Conservation (phyloP, 345 rosid species). For the Eucalyptus melliodora region DNA sequence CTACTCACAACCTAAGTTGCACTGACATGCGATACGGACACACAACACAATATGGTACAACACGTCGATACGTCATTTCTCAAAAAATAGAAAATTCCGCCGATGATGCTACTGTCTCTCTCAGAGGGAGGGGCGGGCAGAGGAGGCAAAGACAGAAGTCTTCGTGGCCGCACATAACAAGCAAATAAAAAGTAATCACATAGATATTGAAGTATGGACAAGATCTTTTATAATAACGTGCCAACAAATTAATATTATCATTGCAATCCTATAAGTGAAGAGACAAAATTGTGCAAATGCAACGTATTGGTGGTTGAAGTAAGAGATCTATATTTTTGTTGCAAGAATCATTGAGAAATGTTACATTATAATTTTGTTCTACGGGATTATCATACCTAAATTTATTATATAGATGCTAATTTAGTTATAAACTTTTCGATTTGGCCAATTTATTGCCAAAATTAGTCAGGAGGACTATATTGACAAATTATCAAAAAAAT, state of each 20-base stretch:
- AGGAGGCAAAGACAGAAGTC: too few relatives aligned
- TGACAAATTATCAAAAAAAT: background rate
- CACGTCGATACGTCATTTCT: too few relatives aligned
- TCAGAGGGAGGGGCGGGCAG: too few relatives aligned
- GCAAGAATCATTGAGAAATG: background rate
- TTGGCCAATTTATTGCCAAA: background rate
- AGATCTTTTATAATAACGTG: too few relatives aligned
- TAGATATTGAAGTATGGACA: too few relatives aligned
- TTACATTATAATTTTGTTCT: too few relatives aligned
- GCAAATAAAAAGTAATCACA: too few relatives aligned
- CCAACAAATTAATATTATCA: background rate
- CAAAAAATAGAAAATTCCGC: too few relatives aligned
- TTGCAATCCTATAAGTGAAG: background rate
- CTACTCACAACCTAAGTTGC: background rate
- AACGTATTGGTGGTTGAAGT: background rate
- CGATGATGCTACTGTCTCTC: too few relatives aligned
- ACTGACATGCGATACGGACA: rapidly evolving
- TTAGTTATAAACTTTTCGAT: rapidly evolving
- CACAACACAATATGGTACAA: rapidly evolving
- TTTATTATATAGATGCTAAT: rapidly evolving
- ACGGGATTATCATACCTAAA: background rate
- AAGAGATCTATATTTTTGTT: background rate
- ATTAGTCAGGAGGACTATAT: too few relatives aligned
- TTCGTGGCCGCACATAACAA: too few relatives aligned
- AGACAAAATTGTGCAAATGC: background rate